Evolutionary conservation across 2,329 filamentous ascomycete genomes (phyloP), one percentile per base, ranked within the genome.

Genomic region (Rhynchosporium graminicola): DNA sequence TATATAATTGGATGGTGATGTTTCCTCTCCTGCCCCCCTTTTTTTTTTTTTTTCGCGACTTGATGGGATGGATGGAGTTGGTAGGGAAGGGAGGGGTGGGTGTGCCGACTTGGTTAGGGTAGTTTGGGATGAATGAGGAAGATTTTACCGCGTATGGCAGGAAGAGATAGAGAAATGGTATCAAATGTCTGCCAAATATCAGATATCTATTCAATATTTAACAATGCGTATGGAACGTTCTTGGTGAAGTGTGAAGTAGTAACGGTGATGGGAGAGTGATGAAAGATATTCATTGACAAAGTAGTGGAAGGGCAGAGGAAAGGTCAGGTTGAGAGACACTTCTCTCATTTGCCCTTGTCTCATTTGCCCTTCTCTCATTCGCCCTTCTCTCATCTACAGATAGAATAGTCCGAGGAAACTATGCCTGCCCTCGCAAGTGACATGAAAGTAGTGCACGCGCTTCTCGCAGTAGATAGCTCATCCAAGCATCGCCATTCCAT

Each of bases 1-100:
- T 40, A 54, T 42, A 54, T 54, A 42, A 3, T 29, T 54, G 36
- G 51, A 54, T 54, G 40, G 51, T 54, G 40, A 54, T 54, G 20
- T 54, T 20, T 38, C 33, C 8, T 51, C 20, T 52, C 33, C 20
- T 54, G 28, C n/a, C 43, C 28, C 20, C 20, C 20, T 20, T 20
- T 20, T 20, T 20, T 20, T 20, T 20, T 20, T 20, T 20, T 20
- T 20, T 20, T 20, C 20, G 20, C 20, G 20, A 1, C 20, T 20
- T 20, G 20, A 20, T 20, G 20, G 20, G 20, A 20, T 20, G 20
- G 20, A 20, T 20, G 20, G 20, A 20, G 20, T 20, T 20, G 20
- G 20, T 20, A 20, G 26, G 46, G 26, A 29, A 2, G 20, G 28
- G 46, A 33, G 29, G 51, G n/a, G n/a, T 26, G 20, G 36, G 36